Base-by-base conservation (phyloP, 1,284 basidiomycete genomes). In the Rhodotorula sp. region DNA sequence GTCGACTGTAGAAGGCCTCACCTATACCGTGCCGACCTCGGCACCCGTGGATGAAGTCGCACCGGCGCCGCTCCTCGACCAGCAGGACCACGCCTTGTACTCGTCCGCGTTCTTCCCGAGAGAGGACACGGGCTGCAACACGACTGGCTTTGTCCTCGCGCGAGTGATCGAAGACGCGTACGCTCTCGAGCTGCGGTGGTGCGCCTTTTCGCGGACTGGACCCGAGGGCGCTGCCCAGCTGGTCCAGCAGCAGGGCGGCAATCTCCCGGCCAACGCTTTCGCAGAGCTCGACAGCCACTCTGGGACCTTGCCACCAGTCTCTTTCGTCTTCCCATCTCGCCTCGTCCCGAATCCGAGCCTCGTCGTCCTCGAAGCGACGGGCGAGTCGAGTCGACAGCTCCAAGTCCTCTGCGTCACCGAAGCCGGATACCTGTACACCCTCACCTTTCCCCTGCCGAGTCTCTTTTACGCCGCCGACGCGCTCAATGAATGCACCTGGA, bases 401-500 rank as follows among this genome's bases (percentile, higher is more conserved):
- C 89, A 91, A 79, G 79, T 95, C 24, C 77, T 93, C 51, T 87
- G 87, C 0, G 84, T 90, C 37, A 90, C 91, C 0, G 81, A 84
- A 59, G 82, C 83, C 14, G 89, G 89, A 8, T 89, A 89, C 20
- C 83, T 95, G n/a, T 91, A 89, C 80, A 86, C 90, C 48, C 77
- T 95, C 48, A 84, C 87, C 2, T 83, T 95, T 64, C 87, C 90
- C 8, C 76, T 88, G 20, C 65, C 70, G 37, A 64, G 49, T 10
- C 66, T 78, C 46, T 79, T 77, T 62, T 75, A 76, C 55, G 56
- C 44, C 30, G 14, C 49, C 15, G 51, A 61, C 0, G 30, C 29
- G 12, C 24, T 53, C 33, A 51, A 42, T 6, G 49, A 15, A 10
- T 26, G 37, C 1, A 59, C 66, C 4, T 75, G 74, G 74, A 60